Conservation (phyloP, 768 basidiomycete species). For the Leccinum rimulosum region DNA sequence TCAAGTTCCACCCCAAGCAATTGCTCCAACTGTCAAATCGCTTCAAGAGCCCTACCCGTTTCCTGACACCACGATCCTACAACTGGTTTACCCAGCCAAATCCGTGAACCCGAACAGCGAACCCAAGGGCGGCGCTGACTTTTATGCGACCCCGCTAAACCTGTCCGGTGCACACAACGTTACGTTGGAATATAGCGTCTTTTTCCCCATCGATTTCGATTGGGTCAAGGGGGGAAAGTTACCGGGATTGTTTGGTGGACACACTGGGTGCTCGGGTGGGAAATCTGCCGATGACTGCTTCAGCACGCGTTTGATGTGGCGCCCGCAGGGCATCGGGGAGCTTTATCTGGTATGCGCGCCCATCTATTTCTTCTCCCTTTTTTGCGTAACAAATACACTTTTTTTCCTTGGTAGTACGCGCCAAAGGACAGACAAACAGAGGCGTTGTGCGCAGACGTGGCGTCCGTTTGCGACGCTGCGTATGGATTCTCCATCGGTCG, state of each 20-base stretch:
- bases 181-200: conserved; percentile 67
- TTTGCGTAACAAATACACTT: neutral
- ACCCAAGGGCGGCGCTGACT: conserved; percentile 72
- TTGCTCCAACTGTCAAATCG: conserved; percentile 18
- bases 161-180: conserved; percentile 49
- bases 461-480: conserved; percentile 57
- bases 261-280: conserved; percentile 68
- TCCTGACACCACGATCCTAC: conserved; percentile 46
- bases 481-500: conserved; percentile 79
- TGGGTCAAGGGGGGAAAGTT: conserved; percentile 85
- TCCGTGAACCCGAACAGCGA: conserved; percentile 66
- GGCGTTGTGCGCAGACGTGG: conserved; percentile 53
- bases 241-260: conserved; percentile 77
- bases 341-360: conserved; percentile 59
- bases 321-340: conserved; percentile 64
- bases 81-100: conserved; percentile 63
- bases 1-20: conserved; percentile 41
- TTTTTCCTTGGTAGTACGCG: conserved; percentile 53
- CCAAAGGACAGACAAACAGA: conserved; percentile 66
- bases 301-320: conserved; percentile 86
- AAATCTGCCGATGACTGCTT: conserved; percentile 72
- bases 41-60: conserved; percentile 11
- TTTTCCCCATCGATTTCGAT: conserved; percentile 70
- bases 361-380: neutral
- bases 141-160: conserved; percentile 52